Percentiles rank a stretch among this genome's conserved stretches.
Evolutionary conservation across 1,284 basidiomycete genomes (phyloP).

Genomic region (Cutaneotrichosporon spelunceum): DNA sequence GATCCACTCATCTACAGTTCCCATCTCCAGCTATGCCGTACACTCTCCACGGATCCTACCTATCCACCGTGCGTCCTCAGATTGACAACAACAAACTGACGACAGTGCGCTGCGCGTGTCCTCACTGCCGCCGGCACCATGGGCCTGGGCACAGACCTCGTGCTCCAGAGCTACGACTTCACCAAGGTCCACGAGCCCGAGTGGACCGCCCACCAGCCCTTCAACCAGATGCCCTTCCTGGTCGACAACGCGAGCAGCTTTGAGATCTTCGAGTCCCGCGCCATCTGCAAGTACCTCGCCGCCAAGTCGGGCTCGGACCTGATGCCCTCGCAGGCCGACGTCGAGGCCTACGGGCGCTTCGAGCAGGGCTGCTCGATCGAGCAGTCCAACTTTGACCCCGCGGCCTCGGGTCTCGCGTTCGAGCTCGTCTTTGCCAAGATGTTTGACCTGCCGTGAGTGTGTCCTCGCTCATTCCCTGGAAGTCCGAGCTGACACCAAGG

Average conservation of each 20-base stretch:
- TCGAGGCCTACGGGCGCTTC: slow-evolving; percentile 55
- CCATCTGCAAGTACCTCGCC: slow-evolving; percentile 55
- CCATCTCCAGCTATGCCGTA: slow-evolving; percentile 12
- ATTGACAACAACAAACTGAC: slow-evolving; percentile 1
- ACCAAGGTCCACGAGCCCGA: slow-evolving; percentile 56
- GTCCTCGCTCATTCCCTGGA: neutral
- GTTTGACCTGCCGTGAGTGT: slow-evolving; percentile 3
- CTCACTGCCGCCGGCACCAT: slow-evolving; percentile 16
- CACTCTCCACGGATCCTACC: slow-evolving; percentile 24
- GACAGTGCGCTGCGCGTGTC: slow-evolving; percentile 30
- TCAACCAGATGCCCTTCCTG: slow-evolving; percentile 64
- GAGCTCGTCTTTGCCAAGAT: slow-evolving; percentile 54
- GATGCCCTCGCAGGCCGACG: slow-evolving; percentile 41
- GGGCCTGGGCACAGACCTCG: slow-evolving; percentile 30
- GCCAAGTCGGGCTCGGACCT: slow-evolving; percentile 26
- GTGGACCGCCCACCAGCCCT: slow-evolving; percentile 59
- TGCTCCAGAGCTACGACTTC: slow-evolving; percentile 27
- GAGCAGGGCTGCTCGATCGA: slow-evolving; percentile 59
- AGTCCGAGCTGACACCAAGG: neutral
- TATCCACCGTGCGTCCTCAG: slow-evolving; percentile 25
- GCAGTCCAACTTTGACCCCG: slow-evolving; percentile 57
- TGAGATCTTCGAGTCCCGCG: slow-evolving; percentile 57
- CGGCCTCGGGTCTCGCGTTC: slow-evolving; percentile 49
- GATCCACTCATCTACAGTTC: neutral
- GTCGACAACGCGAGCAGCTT: slow-evolving; percentile 42